Evolutionary conservation across 1,284 basidiomycete species (phyloP), one percentile per base, ranked within the genome.

Genomic region (Pulchroboletus neoregius): DNA sequence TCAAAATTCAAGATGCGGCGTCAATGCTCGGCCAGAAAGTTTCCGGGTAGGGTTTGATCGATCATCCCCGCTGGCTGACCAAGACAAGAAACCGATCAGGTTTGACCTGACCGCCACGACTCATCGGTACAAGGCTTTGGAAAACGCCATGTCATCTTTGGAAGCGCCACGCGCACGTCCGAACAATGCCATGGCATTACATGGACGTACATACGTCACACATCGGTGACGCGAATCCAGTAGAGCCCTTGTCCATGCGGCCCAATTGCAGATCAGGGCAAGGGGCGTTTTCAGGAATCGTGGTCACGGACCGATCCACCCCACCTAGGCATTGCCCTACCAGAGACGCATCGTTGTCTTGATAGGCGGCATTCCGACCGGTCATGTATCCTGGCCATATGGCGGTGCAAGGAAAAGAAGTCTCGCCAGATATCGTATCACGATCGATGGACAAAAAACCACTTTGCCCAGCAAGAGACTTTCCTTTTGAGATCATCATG

Each of bases 181-280:
- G 34, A 51, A n/a, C n/a, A n/a, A n/a, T n/a, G n/a, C n/a, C n/a
- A n/a, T n/a, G n/a, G 30, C 6, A 26, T 45, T 38, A 35, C 37
- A 39, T 2, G 27, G 9, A 15, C 8, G n/a, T n/a, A n/a, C n/a
- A n/a, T 43, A 32, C 28, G 28, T 32, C 43, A 39, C 11, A 24
- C 24, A 39, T 48, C 35, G 52, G 39, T 16, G 42, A 24, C 16
- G 43, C 27, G 23, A 22, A 51, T 54, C 31, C 40, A 20, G n/a
- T 23, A 20, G n/a, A 27, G n/a, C 36, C 37, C 7, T 39, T 18
- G 24, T 26, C 41, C 39, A 56, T 37, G 39, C n/a, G 28, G 16
- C 22, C 22, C 24, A 26, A 32, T 28, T 16, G 40, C 34, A 56
- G 38, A 50, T 56, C 54, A 53, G 37, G 37, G 32, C 10, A 46